Conservation (phyloP, 768 basidiomycete genomes). For the Mrakia frigida region DNA sequence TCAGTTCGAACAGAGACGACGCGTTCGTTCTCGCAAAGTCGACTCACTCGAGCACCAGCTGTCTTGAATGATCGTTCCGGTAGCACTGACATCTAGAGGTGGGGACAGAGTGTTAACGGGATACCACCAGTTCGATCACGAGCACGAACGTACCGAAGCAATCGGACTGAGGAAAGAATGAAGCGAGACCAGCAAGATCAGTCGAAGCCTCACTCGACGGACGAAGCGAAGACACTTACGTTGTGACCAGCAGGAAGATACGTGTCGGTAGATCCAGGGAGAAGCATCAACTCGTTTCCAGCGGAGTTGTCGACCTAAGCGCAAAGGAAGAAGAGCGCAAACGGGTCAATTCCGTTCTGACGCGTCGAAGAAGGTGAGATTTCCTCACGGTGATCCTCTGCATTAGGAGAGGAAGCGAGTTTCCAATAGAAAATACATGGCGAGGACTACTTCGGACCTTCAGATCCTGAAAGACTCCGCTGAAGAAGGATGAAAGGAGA, state of each 20-base stretch:
- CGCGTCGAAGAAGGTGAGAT: not conserved
- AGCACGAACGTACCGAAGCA: not conserved
- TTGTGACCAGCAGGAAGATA: not conserved
- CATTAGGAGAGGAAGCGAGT: not conserved
- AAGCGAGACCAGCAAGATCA: not conserved
- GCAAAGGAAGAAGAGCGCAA: not conserved
- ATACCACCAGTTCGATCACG: no score
- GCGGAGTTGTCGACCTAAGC: constrained; percentile 1
- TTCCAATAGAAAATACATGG: not conserved
- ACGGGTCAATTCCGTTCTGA: not conserved
- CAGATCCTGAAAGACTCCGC: not conserved
- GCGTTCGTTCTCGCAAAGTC: not conserved
- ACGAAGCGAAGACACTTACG: not conserved
- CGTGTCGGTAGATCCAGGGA: not conserved
- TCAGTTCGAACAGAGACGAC: not conserved
- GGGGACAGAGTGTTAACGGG: no score
- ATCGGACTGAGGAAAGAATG: not conserved
- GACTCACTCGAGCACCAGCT: not conserved
- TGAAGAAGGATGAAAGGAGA: not conserved
- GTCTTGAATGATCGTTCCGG: constrained; percentile 2
- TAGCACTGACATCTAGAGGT: not conserved
- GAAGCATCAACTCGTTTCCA: not conserved
- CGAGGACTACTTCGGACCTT: not conserved
- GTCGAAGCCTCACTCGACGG: no score
- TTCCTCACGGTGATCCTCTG: not conserved